Conservation (phyloP, 805 yeast genomes). For the Lipomyces mesembrius region DNA sequence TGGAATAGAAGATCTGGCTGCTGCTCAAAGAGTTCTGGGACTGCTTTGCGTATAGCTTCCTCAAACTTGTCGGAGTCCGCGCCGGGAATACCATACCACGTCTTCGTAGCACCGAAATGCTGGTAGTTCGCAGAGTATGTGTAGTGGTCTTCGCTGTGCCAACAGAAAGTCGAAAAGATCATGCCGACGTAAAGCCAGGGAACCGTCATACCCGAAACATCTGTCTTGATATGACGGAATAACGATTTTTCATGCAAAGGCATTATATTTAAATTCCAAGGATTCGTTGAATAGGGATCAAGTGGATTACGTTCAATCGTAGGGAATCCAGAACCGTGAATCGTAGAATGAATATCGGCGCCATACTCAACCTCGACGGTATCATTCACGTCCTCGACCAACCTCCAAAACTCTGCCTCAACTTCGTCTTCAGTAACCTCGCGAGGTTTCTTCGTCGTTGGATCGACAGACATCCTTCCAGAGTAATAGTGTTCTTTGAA, state of each 20-base stretch:
- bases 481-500: conserved; percentile 51
- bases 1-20: conserved; percentile 92
- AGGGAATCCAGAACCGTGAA: conserved; percentile 49
- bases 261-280: conserved; percentile 48
- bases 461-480: conserved; percentile 11
- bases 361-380: conserved; percentile 49
- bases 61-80: conserved; percentile 67
- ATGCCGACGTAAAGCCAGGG: conserved; percentile 97
- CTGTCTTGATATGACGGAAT: conserved; percentile 44
- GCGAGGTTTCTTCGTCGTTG: neutral
- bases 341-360: conserved; percentile 48
- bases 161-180: conserved; percentile 86
- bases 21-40: conserved; percentile 80
- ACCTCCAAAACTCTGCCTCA: conserved; percentile 48
- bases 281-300: conserved; percentile 44
- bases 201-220: conserved; percentile 85
- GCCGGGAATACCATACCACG: conserved; percentile 93
- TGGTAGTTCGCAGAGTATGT: conserved; percentile 91
- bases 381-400: conserved; percentile 42
- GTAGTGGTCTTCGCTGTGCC: conserved; percentile 96
- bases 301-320: conserved; percentile 41
- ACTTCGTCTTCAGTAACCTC: conserved; percentile 37
- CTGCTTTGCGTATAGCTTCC: conserved; percentile 58
- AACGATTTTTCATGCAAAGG: conserved; percentile 46
- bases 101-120: conserved; percentile 84